Conservation (phyloP, 2,329 filamentous ascomycete species). For the Colletotrichum lentis region DNA sequence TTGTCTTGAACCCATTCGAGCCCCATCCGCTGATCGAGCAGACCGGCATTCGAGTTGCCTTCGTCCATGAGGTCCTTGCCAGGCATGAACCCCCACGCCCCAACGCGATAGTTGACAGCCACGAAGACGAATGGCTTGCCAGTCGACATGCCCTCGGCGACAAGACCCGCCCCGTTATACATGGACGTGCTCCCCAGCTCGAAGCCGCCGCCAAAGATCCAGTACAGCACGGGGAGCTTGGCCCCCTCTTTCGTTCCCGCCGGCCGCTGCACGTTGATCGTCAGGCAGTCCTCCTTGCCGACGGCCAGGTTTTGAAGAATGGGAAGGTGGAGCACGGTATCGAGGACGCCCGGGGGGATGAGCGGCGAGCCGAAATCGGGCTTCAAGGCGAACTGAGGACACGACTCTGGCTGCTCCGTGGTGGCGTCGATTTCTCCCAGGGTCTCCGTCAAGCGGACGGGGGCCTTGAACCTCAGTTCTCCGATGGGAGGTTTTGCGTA, state of each 20-base stretch:
- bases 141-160: constrained; percentile 44
- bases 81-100: constrained; percentile 45
- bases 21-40: constrained; percentile 48
- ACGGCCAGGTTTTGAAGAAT: constrained; percentile 25
- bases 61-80: constrained; percentile 54
- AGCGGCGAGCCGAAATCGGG: constrained; percentile 39
- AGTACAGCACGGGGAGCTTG: constrained; percentile 40
- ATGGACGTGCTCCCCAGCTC: constrained; percentile 30
- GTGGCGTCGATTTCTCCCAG: constrained; percentile 53
- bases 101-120: constrained; percentile 45
- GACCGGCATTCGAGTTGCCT: constrained; percentile 51
- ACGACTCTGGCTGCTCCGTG: constrained; percentile 43
- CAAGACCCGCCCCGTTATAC: constrained; percentile 39
- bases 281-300: constrained; percentile 48
- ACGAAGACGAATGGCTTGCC: constrained; percentile 47
- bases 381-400: constrained; percentile 45
- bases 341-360: constrained; percentile 40
- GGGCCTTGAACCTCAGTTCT: constrained; percentile 55
- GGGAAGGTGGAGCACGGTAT: constrained; percentile 18
- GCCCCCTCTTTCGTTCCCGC: constrained; percentile 19
- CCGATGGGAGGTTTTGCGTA: constrained; percentile 65
- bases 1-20: constrained; percentile 50
- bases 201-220: constrained; percentile 34
- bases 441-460: constrained; percentile 47
- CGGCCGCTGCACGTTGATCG: constrained; percentile 48